Evolutionary conservation across 345 rosid species (phyloP).

Genomic region (Hibiscus tridactylites): DNA sequence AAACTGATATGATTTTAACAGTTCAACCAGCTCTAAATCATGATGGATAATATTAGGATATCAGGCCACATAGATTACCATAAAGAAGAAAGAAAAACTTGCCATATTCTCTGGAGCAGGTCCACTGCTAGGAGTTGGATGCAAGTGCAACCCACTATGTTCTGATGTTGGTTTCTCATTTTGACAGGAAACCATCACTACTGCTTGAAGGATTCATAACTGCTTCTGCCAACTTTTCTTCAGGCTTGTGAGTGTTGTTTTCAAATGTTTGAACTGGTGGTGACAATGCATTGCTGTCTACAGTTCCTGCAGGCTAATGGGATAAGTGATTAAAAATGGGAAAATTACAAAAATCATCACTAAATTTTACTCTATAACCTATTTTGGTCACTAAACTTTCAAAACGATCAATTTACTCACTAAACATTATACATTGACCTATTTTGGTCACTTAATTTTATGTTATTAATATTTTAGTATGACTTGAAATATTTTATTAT

Average conservation of each 20-base stretch:
- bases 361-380: no score
- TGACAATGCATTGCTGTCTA: conserved; percentile 21
- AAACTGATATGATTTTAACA: no score
- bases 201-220: conserved; percentile 25
- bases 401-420: no score
- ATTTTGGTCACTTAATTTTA: no score
- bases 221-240: conserved; percentile 28
- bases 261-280: conserved; percentile 15
- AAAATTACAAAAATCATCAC: no score
- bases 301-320: conserved; percentile 22
- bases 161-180: conserved; percentile 31
- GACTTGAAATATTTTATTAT: no score
- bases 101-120: conserved; percentile 46
- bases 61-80: background rate
- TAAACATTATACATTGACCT: no score
- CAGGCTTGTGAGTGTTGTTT: conserved; percentile 18
- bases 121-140: conserved; percentile 32
- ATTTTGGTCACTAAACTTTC: no score
- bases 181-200: conserved; percentile 26
- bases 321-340: conserved; percentile 20
- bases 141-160: conserved; percentile 28
- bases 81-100: conserved; percentile 30
- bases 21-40: no score
- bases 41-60: background rate
- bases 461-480: no score